Percentiles rank a stretch among this genome's conserved stretches.
Conservation (phyloP, 2,329 filamentous ascomycete species). For the Aspergillus texensis region DNA sequence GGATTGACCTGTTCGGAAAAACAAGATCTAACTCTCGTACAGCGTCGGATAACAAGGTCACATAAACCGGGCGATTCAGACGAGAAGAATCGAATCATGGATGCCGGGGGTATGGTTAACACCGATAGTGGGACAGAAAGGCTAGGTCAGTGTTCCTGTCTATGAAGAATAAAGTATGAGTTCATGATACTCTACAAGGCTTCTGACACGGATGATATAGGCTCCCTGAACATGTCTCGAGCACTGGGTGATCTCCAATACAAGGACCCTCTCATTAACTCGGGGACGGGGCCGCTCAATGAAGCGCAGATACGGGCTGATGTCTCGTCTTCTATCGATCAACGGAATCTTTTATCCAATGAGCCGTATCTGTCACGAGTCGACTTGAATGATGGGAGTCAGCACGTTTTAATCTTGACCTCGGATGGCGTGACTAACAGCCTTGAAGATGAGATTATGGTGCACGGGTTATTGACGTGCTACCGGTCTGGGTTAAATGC, state of each 20-base stretch:
- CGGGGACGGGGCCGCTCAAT: not conserved
- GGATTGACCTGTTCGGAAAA: not conserved
- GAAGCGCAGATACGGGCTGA: not conserved
- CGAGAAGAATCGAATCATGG: constrained; percentile 12
- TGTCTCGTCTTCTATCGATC: not conserved
- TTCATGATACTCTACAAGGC: not conserved
- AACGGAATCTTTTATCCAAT: constrained; percentile 4
- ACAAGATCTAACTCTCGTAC: not conserved
- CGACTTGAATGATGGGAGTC: not conserved
- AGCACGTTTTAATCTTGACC: constrained; percentile 10
- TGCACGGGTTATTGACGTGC: not conserved
- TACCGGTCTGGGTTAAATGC: constrained; percentile 6
- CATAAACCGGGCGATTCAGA: constrained; percentile 8
- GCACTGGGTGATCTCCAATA: constrained; percentile 16
- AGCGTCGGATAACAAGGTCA: constrained; percentile 8
- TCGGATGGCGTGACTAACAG: constrained; percentile 16
- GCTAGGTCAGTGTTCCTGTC: not conserved
- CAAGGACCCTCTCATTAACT: constrained; percentile 12
- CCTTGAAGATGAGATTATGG: constrained; percentile 2
- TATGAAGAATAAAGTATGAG: not conserved
- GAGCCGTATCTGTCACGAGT: constrained; percentile 4
- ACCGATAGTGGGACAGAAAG: constrained; percentile 6
- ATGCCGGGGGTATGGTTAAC: constrained; percentile 9
- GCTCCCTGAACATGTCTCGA: constrained; percentile 17
- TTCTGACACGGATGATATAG: not conserved